phyloP scores from a whole-genome alignment of 148 eudicot genomes.

The Suaeda aralocaspica region DNA sequence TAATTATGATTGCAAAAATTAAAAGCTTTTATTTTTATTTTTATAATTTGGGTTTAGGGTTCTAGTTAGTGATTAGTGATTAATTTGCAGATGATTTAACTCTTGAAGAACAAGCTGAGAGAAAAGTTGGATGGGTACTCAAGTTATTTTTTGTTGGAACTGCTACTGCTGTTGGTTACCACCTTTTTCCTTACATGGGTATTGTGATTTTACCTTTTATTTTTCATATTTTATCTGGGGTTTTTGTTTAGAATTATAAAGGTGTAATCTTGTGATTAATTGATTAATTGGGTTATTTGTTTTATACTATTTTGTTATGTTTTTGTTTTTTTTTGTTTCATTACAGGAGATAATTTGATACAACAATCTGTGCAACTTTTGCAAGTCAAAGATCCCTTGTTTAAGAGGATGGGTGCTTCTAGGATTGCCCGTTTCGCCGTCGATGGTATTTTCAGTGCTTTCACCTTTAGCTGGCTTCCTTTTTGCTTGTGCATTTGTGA shows the following conservation, averaged over 20 bases:
- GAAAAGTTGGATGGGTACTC: slow-evolving; percentile 86
- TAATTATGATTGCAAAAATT: too few species aligned
- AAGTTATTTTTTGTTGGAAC: slow-evolving; percentile 86
- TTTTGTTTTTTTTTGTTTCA: background rate
- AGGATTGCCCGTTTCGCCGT: slow-evolving; percentile 81
- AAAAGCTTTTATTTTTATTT: too few species aligned
- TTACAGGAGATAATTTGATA: slow-evolving; percentile 78
- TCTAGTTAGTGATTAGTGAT: slow-evolving; percentile 8
- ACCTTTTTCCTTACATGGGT: slow-evolving; percentile 89
- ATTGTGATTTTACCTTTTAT: slow-evolving; percentile 13
- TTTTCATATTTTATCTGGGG: background rate
- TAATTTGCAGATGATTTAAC: slow-evolving; percentile 48
- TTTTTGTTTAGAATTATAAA: background rate
- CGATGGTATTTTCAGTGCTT: slow-evolving; percentile 49
- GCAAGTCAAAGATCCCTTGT: slow-evolving; percentile 90
- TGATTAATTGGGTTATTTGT: background rate
- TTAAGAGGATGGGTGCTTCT: slow-evolving; percentile 96
- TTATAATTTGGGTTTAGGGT: too few species aligned
- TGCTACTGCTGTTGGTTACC: slow-evolving; percentile 70
- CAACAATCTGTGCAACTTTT: slow-evolving; percentile 85
- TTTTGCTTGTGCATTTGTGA: background rate
- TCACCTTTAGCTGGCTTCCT: background rate
- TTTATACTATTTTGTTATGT: too few species aligned
- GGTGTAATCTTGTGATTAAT: background rate
- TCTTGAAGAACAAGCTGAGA: slow-evolving; percentile 80